A percentile compares a stretch with the other conserved stretches of the same genome.
phyloP scores from a whole-genome alignment of 2,329 filamentous ascomycete species.

The Tympanopsis confertula region DNA sequence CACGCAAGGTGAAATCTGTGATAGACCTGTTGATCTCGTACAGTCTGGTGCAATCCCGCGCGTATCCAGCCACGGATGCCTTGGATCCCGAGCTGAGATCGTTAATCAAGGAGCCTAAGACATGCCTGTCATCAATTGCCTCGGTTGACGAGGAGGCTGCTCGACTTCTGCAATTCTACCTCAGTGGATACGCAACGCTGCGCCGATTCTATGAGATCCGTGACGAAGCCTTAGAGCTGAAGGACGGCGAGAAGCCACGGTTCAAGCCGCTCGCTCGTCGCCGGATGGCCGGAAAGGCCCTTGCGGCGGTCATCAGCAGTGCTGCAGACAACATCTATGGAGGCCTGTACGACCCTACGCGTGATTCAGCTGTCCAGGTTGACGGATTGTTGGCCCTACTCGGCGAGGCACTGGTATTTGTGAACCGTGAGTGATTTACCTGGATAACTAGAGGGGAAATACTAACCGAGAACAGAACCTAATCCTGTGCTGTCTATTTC shows the following conservation, averaged over 20 bases:
- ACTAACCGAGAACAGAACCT: constrained; percentile 9
- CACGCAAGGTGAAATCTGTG: constrained; percentile 43
- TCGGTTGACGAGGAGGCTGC: constrained; percentile 43
- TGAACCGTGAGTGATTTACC: constrained; percentile 22
- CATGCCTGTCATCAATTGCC: constrained; percentile 38
- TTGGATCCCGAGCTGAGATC: constrained; percentile 40
- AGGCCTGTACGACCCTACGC: constrained; percentile 46
- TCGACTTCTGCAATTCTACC: constrained; percentile 42
- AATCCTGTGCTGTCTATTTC: constrained; percentile 31
- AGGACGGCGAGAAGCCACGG: constrained; percentile 21
- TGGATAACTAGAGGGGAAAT: constrained; percentile 7
- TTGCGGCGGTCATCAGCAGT: constrained; percentile 45
- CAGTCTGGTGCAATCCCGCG: constrained; percentile 46
- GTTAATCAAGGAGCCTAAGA: constrained; percentile 39
- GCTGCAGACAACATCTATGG: constrained; percentile 51
- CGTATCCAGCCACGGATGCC: constrained; percentile 37
- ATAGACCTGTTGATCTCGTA: constrained; percentile 47
- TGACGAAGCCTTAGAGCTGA: constrained; percentile 33
- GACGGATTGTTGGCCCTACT: constrained; percentile 48
- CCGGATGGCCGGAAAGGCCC: constrained; percentile 39
- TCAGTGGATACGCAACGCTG: constrained; percentile 53
- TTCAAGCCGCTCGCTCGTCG: constrained; percentile 38
- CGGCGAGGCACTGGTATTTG: constrained; percentile 44
- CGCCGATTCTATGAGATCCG: constrained; percentile 52
- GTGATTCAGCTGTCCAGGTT: constrained; percentile 49